Evolutionary conservation across 441 rosid species (phyloP).

Genomic region (Bocquillonia castaneifolia): DNA sequence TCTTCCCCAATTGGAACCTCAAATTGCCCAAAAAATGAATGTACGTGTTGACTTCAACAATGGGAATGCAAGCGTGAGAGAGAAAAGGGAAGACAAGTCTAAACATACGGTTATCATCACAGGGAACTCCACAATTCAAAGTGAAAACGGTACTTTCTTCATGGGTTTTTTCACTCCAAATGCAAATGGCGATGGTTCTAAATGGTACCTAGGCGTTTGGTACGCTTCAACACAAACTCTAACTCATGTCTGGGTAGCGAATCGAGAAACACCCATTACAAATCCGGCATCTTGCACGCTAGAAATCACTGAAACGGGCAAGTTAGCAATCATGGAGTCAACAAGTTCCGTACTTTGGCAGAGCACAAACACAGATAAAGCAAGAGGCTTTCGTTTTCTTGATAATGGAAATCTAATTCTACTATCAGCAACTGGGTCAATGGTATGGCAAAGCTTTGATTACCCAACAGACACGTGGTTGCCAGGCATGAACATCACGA

Average conservation of each 20-base stretch:
- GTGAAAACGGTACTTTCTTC: conserved; percentile 41
- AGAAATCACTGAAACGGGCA: conserved; percentile 37
- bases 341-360: conserved; percentile 46
- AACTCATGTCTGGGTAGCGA: conserved; percentile 74
- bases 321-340: conserved; percentile 32
- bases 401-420: conserved; percentile 61
- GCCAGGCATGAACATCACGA: conserved; percentile 66
- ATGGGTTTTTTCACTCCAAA: conserved; percentile 59
- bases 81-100: conserved; percentile 22
- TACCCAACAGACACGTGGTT: conserved; percentile 80
- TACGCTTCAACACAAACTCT: conserved; percentile 56
- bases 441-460: conserved; percentile 84
- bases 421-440: conserved; percentile 25
- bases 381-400: conserved; percentile 27
- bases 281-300: conserved; percentile 34
- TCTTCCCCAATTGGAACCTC: not conserved
- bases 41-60: not conserved
- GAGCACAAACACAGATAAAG: conserved; percentile 36
- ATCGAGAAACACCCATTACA: conserved; percentile 50
- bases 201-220: conserved; percentile 68
- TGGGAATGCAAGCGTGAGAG: conserved; percentile 5
- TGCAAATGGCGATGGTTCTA: conserved; percentile 30
- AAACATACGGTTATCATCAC: conserved; percentile 32
- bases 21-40: not conserved
- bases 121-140: conserved; percentile 46